Evolutionary conservation across 805 yeast genomes (phyloP), one percentile per base, ranked within the genome.

Genomic region (Cyberlindnera euphorbiae): DNA sequence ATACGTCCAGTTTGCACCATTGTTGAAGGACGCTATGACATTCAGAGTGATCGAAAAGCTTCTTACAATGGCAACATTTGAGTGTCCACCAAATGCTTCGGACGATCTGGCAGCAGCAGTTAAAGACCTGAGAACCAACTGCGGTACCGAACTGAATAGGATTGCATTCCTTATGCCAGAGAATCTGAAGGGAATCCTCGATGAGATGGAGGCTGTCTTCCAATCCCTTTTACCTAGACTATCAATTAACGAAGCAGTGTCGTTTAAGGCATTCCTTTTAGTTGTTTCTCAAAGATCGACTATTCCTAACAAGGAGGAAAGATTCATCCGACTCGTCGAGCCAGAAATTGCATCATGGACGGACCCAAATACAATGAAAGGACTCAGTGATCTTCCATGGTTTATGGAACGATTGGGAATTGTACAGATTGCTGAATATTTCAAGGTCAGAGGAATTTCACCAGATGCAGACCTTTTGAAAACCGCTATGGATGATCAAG

Each of bases 391-490:
- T 54, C 68, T 94, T 30, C 96, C 87, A 42, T 93, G 97, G 97
- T 93, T 93, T 50, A 90, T 93, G 97, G 97, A 89, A 60, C 73
- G 97, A 50, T 72, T 94, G 34, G 98, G 98, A 3, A 86, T 93
- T 37, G 97, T 88, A 3, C 79, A 79, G 55, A 94, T 93, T 53
- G 95, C 97, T 0, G 82, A 82, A 41, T 93, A 93, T 55, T 93
- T 94, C 60, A 79, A 81, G 43, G 73, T 75, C 7, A 69, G 97
- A 47, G 84, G 85, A 5, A 89, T 94, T 22, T 73, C 83, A 1
- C 86, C 89, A 5, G 62, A 69, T 18, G 82, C 95, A 3, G 77
- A 88, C 58, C 60, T 94, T 35, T 59, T 90, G 33, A 73, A 77
- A 33, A 82, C 94, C 0, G 71, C 76, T 35, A 90, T 93, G 84